Base-by-base conservation (phyloP, 352 stramenopile genomes). In the Pilasporangium apinafurcum region DNA sequence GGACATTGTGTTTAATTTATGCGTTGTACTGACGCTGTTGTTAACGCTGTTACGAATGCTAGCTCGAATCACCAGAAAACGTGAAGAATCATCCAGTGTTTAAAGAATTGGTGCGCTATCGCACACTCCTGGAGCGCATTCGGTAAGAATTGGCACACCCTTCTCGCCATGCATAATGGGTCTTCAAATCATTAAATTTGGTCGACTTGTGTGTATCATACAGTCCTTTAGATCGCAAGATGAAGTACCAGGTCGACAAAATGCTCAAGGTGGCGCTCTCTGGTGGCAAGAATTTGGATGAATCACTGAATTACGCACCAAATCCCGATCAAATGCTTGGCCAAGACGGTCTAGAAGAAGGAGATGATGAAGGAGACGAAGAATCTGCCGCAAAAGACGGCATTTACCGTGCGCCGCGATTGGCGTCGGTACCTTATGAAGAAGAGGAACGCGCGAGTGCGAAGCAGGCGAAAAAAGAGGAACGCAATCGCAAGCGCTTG, bases 211-310 rank as follows among this genome's bases (percentile, higher is more conserved):
- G 8, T 33, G 8, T 42, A 6, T 17, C 36, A 7, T 25, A 4
- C 26, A 82, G 70, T 22, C 82, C 82, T 25, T 60, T 93, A 14
- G 82, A 93, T 41, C 79, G 79, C 37, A 93, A 93, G 61, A 77
- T 93, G 61, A 88, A 86, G 57, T 93, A 93, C 53, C 82, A 93
- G 52, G 77, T 93, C n/a, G 82, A 93, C 62, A 93, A 93, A 53
- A 82, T 93, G 73, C 76, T 91, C 47, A 90, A 91, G 64, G 78
- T 92, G 32, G 79, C 78, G n/a, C 44, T 90, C 8, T 86, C 75
- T 16, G 76, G 71, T 14, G 70, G 71, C 50, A 74, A 86, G 46
- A 69, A 77, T 26, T 39, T 90, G 36, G 78, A 91, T 46, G 79
- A 86, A 43, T 83, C 79, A 42, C 57, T 93, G 32, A 82, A 63